Percentiles rank a stretch among this genome's conserved stretches.
Evolutionary conservation across 2,329 filamentous ascomycete genomes (phyloP).

Genomic region (Botrytis sinoallii): DNA sequence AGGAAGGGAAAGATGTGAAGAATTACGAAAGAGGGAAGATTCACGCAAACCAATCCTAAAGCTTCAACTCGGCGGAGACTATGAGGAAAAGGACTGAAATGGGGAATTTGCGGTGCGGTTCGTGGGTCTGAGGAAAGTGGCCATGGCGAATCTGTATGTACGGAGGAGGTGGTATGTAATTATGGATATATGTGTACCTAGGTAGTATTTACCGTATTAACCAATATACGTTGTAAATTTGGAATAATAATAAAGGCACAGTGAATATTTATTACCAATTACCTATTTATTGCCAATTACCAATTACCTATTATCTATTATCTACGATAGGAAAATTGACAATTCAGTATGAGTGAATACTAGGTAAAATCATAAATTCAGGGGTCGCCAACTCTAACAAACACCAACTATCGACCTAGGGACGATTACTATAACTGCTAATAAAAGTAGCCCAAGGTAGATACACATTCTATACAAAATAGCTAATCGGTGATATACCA

Average conservation of each 20-base stretch:
- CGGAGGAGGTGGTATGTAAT: neutral
- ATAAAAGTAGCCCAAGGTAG: neutral
- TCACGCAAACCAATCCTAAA: constrained; percentile 4
- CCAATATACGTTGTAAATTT: neutral
- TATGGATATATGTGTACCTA: neutral
- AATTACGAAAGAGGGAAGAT: neutral
- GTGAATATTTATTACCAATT: neutral
- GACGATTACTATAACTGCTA: neutral
- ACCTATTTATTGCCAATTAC: neutral
- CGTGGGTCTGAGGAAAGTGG: constrained; percentile 4
- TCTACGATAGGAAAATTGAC: neutral
- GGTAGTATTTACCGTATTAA: neutral
- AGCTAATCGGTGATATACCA: neutral
- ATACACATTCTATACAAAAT: neutral
- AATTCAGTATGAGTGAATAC: neutral
- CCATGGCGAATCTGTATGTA: neutral
- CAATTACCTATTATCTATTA: too few relatives aligned
- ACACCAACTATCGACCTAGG: neutral
- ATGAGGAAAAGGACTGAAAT: neutral
- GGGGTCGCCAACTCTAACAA: neutral
- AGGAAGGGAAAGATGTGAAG: constrained; percentile 3
- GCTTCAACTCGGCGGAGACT: neutral
- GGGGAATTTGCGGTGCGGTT: neutral
- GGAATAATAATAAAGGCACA: neutral
- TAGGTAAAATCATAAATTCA: neutral